phyloP scores from a whole-genome alignment of 768 basidiomycete genomes.

The Kwoniella mangroviensis region DNA sequence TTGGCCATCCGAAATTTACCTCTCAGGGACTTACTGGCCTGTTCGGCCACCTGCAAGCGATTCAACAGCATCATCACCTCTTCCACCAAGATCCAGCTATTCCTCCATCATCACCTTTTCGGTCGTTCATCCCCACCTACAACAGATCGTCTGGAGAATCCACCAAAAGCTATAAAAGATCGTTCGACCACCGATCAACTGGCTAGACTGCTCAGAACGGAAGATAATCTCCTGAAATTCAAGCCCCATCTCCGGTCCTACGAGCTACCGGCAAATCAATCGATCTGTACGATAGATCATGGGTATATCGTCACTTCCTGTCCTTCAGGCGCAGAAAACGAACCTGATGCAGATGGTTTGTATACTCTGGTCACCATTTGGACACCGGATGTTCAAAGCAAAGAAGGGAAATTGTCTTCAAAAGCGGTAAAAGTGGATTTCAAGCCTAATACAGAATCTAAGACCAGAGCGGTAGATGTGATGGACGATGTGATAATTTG shows the following conservation, averaged over 20 bases:
- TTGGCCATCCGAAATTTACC: neutral
- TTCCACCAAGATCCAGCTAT: neutral
- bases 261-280: neutral
- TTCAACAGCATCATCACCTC: neutral
- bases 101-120: neutral
- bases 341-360: neutral
- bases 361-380: neutral
- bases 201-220: neutral
- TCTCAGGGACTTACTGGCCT: neutral
- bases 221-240: neutral
- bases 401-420: neutral
- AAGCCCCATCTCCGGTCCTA: neutral
- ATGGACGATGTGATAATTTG: conserved; percentile 3
- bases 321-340: neutral
- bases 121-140: neutral
- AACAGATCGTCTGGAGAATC: neutral
- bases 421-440: conserved; percentile 6
- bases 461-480: neutral
- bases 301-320: neutral
- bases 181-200: neutral
- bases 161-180: neutral
- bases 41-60: neutral
- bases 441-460: neutral
- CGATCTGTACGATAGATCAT: neutral
- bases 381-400: neutral